Percentiles rank a stretch among this genome's conserved stretches.
Evolutionary conservation across 2,329 filamentous ascomycete species (phyloP).

Genomic region (Ceratocystis colombiana): DNA sequence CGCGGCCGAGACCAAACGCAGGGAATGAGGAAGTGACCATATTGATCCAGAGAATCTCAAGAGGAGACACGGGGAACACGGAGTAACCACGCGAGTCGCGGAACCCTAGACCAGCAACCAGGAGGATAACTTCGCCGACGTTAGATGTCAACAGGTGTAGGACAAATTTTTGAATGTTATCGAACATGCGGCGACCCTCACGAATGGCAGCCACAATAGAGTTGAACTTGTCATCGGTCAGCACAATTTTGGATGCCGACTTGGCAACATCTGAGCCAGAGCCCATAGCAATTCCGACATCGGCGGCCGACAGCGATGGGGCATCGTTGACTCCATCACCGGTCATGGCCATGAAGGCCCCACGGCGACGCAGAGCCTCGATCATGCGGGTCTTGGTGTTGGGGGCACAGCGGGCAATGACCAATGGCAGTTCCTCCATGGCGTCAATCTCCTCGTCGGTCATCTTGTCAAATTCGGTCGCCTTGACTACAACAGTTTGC

Average conservation of each 20-base stretch:
- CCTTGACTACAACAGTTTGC: slow-evolving; percentile 62
- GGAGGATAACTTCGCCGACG: slow-evolving; percentile 69
- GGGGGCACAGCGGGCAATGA: slow-evolving; percentile 74
- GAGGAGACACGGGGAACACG: slow-evolving; percentile 74
- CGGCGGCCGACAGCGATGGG: slow-evolving; percentile 66
- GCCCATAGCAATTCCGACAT: slow-evolving; percentile 88
- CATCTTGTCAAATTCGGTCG: slow-evolving; percentile 67
- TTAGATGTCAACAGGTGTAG: slow-evolving; percentile 71
- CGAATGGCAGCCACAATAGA: slow-evolving; percentile 74
- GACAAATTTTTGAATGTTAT: slow-evolving; percentile 83
- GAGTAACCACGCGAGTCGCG: slow-evolving; percentile 61
- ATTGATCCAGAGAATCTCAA: slow-evolving; percentile 89
- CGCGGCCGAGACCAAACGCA: slow-evolving; percentile 78
- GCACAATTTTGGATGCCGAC: slow-evolving; percentile 68
- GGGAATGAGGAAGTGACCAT: slow-evolving; percentile 83
- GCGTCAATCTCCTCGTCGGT: slow-evolving; percentile 65
- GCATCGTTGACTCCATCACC: slow-evolving; percentile 84
- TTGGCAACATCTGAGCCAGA: slow-evolving; percentile 79
- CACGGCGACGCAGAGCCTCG: slow-evolving; percentile 68
- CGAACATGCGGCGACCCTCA: slow-evolving; percentile 74
- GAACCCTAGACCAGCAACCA: slow-evolving; percentile 73
- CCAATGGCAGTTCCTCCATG: slow-evolving; percentile 64
- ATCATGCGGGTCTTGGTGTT: slow-evolving; percentile 88
- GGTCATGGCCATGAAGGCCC: slow-evolving; percentile 73
- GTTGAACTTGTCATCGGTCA: slow-evolving; percentile 83